Base-by-base conservation (phyloP, 139 green algal species). In the Asterochloris erici region DNA sequence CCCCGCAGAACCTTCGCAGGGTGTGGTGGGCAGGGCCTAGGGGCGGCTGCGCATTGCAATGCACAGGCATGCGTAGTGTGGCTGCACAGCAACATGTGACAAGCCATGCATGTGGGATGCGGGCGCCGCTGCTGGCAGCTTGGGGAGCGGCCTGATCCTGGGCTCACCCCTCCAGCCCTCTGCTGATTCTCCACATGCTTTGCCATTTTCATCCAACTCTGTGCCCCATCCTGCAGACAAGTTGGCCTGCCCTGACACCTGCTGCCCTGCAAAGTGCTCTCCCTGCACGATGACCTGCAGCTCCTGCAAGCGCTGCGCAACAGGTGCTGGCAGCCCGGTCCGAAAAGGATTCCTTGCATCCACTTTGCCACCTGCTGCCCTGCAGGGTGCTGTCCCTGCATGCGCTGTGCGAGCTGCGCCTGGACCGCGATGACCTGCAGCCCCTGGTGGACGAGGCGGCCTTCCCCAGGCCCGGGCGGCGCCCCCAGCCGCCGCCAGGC, bases 381-480 rank as follows among this genome's bases (percentile, higher is more conserved):
- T 73, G 74, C 76, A 85, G 82, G 82, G 76, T 85, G 27, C 27
- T 61, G 47, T 54, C 82, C 17, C 76, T 85, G 64, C 82, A 85
- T 76, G 75, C 78, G 66, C 76, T 85, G 66, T 85, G 82, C 63
- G 82, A 85, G 76, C 63, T 78, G 23, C 82, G 82, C n/a, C 68
- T 85, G 68, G 82, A 85, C 66, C 62, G 63, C 16, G 82, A 85
- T n/a, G 82, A 85, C 71, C 24, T 82, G 24, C 62, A n/a, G 23
- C 63, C 38, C 29, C 38, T 24, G 11, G 64, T 85, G 12, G 82
- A 85, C 54, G 24, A 64, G 38, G 47, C 76, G 61, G 63, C 68
- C 82, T 76, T 54, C 10, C 54, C 28, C 74, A 80, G 19, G 62
- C 47, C 14, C 60, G 75, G 6, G 27, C 69, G 17, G 54, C 26